phyloP scores from a whole-genome alignment of 2,329 filamentous ascomycete genomes.

The Penicillium digitatum region DNA sequence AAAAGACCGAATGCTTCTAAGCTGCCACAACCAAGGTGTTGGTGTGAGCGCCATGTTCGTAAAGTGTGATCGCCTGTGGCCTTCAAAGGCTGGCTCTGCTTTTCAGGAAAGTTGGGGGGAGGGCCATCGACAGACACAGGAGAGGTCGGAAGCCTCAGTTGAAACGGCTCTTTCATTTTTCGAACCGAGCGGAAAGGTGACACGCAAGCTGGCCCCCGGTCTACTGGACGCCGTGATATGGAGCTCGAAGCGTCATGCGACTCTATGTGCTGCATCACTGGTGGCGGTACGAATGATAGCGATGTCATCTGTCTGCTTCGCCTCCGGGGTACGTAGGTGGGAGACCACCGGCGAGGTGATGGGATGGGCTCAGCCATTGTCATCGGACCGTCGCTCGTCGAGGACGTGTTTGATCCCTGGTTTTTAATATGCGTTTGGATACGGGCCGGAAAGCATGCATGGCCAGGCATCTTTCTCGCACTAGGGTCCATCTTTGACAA shows the following conservation, averaged over 20 bases:
- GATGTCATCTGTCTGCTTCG: slow-evolving; percentile 34
- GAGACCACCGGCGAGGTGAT: slow-evolving; percentile 26
- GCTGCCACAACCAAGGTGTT: slow-evolving; percentile 31
- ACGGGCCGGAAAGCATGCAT: slow-evolving; percentile 20
- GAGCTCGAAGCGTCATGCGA: slow-evolving; percentile 28
- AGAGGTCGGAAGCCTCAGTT: slow-evolving; percentile 34
- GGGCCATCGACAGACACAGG: slow-evolving; percentile 30
- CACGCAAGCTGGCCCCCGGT: slow-evolving; percentile 26
- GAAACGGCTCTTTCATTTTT: slow-evolving; percentile 41
- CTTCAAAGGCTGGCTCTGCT: slow-evolving; percentile 17
- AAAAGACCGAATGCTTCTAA: slow-evolving; percentile 36
- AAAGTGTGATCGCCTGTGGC: slow-evolving; percentile 26
- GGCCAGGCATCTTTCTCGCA: slow-evolving; percentile 21
- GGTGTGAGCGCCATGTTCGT: slow-evolving; percentile 37
- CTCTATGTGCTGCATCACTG: slow-evolving; percentile 28
- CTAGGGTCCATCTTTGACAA: slow-evolving; percentile 34
- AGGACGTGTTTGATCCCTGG: slow-evolving; percentile 19
- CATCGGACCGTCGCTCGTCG: slow-evolving; percentile 19
- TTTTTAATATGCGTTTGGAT: slow-evolving; percentile 24
- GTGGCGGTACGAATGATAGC: slow-evolving; percentile 35
- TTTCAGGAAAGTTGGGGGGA: slow-evolving; percentile 15
- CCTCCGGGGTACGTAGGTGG: slow-evolving; percentile 28
- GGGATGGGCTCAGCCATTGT: slow-evolving; percentile 16
- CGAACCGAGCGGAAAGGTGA: slow-evolving; percentile 41
- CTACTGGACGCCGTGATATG: slow-evolving; percentile 24